Evolutionary conservation across 225 moss, liverwort and hornwort species (phyloP), one percentile per base, ranked within the genome.

Genomic region (Asterella californica): DNA sequence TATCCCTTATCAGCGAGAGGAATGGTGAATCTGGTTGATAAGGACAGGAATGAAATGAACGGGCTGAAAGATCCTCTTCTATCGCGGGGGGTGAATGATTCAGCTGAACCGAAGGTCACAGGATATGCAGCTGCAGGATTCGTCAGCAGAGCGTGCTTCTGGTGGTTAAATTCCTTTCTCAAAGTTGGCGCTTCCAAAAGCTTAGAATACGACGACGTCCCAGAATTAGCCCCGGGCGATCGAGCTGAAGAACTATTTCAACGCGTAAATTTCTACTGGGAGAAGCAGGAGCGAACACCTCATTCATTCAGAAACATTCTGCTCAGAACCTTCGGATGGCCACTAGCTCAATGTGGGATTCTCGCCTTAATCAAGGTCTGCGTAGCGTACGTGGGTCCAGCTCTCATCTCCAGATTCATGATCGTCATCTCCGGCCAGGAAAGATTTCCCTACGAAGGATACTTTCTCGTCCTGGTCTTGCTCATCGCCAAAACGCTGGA

Each of bases 91-190:
- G 4, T 29, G 9, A 2, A 62, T 24, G 61, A 14, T 24, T 61
- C 75, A 77, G 46, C 83, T 93, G 38, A 74, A 10, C 10, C 68
- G 5, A 27, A 34, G 24, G 63, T 76, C 29, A 82, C 87, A 32
- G 69, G 53, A 2, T 87, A 73, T 67, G 65, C 79, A 10, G 55
- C 36, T 12, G 83, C 81, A 38, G 79, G 81, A 37, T 15, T 88
- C 11, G 63, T 89, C 60, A 89, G 94, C 83, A 90, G 83, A 72
- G 72, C 83, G 53, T 82, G 79, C 15, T 93, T 92, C 85, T 63
- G 3, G 21, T 96, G 94, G 94, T 72, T 96, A 85, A 89, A 87
- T 66, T 85, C 96, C 24, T 74, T 92, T 22, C 81, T 96, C n/a
- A 63, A 75, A 10, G 60, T 73, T 33, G 86, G 86, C 48, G 81